phyloP scores from a whole-genome alignment of 2,329 filamentous ascomycete species.

The Leptoxyphium fumago region DNA sequence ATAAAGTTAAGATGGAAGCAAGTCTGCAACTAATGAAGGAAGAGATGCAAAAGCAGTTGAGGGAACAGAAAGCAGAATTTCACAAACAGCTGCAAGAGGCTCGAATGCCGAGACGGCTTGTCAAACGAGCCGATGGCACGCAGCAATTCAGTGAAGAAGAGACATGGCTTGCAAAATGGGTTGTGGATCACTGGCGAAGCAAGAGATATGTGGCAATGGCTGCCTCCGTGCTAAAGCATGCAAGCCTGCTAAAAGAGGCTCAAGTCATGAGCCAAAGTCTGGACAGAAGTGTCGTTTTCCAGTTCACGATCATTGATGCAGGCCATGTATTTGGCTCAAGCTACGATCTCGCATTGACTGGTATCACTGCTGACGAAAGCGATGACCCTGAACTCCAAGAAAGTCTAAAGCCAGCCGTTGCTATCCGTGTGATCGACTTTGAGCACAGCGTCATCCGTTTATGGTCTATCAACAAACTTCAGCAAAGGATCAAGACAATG shows the following conservation, averaged over 20 bases:
- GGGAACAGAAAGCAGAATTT: constrained; percentile 68
- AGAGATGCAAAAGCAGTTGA: constrained; percentile 77
- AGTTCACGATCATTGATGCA: constrained; percentile 80
- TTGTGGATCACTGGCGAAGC: constrained; percentile 61
- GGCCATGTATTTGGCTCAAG: constrained; percentile 84
- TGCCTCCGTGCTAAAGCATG: constrained; percentile 77
- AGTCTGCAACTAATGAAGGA: constrained; percentile 63
- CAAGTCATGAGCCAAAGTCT: constrained; percentile 97
- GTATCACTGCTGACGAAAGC: constrained; percentile 75
- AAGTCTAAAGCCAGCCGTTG: constrained; percentile 77
- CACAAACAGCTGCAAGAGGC: constrained; percentile 71
- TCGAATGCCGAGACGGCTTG: constrained; percentile 34
- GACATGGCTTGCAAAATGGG: constrained; percentile 50
- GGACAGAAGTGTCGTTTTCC: constrained; percentile 83
- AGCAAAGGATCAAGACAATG: constrained; percentile 79
- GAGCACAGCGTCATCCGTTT: constrained; percentile 72
- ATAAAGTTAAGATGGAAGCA: constrained; percentile 77
- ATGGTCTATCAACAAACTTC: constrained; percentile 89
- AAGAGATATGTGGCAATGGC: constrained; percentile 89
- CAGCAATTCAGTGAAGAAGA: constrained; percentile 55
- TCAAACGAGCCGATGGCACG: constrained; percentile 9
- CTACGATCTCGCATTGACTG: constrained; percentile 92
- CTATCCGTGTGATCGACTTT: constrained; percentile 81
- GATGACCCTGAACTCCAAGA: constrained; percentile 53
- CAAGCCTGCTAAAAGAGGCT: constrained; percentile 78